Conservation (phyloP, 179 eudicot genomes). For the Pouteria campechiana region DNA sequence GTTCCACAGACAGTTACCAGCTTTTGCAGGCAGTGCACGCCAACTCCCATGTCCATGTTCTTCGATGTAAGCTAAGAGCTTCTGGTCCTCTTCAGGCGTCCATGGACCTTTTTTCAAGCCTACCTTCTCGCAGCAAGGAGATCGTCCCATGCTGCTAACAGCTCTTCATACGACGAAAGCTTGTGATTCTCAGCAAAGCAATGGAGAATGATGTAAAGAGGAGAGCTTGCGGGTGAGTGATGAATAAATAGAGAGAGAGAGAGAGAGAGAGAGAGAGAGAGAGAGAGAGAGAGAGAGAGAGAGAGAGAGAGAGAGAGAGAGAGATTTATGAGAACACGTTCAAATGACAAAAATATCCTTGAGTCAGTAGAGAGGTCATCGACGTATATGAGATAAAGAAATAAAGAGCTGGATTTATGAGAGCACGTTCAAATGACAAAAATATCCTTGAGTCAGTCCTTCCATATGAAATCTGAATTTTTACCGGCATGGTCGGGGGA, state of each 20-base stretch:
- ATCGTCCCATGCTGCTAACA: slow-evolving; percentile 8
- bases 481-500: too few relatives aligned
- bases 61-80: slow-evolving; percentile 17
- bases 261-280: slow-evolving; percentile 1
- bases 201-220: neutral
- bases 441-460: too few relatives aligned
- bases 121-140: slow-evolving; percentile 5
- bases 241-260: neutral
- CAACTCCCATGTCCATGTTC: slow-evolving; percentile 30
- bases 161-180: too few relatives aligned
- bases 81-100: slow-evolving; percentile 28
- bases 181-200: too few relatives aligned
- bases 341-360: too few relatives aligned
- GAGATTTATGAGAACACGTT: too few relatives aligned
- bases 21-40: slow-evolving; percentile 29
- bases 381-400: too few relatives aligned
- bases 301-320: too few relatives aligned
- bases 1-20: slow-evolving; percentile 11
- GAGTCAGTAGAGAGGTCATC: too few relatives aligned
- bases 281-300: neutral
- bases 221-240: neutral
- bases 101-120: slow-evolving; percentile 34
- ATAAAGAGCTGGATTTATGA: too few relatives aligned
- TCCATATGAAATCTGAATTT: too few relatives aligned
- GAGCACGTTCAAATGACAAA: too few relatives aligned